Evolutionary conservation across 345 rosid genomes (phyloP).

Genomic region (Laguncularia racemosa): DNA sequence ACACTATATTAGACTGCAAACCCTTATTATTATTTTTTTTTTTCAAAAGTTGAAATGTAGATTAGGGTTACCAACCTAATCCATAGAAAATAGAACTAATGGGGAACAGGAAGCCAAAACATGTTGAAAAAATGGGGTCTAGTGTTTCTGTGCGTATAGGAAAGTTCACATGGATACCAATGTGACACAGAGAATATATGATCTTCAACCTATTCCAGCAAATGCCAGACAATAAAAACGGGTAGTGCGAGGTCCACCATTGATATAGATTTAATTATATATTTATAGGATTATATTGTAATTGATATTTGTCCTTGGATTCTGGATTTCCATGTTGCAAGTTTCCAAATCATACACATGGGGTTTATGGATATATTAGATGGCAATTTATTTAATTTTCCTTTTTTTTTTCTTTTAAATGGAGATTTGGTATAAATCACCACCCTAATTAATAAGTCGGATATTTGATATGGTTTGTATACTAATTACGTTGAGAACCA

Average conservation of each 20-base stretch:
- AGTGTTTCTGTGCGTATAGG: too few relatives aligned
- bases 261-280: neutral
- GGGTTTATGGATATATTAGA: constrained; percentile 10
- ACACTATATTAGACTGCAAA: too few relatives aligned
- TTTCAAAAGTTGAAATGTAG: too few relatives aligned
- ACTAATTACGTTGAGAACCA: too few relatives aligned
- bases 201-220: constrained; percentile 8
- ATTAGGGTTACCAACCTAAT: too few relatives aligned
- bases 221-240: constrained; percentile 21
- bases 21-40: too few relatives aligned
- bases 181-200: neutral
- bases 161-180: neutral
- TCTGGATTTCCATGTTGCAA: constrained; percentile 35
- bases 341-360: constrained; percentile 37
- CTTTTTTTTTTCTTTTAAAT: neutral
- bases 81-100: too few relatives aligned
- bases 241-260: constrained; percentile 18
- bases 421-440: neutral
- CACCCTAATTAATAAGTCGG: too few relatives aligned
- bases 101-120: constrained; percentile 5
- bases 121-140: neutral
- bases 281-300: neutral
- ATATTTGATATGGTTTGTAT: too few relatives aligned
- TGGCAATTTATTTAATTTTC: neutral
- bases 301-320: constrained; percentile 27